Base-by-base conservation (phyloP, 257 asterid genomes). In the Penstemon eatonii region DNA sequence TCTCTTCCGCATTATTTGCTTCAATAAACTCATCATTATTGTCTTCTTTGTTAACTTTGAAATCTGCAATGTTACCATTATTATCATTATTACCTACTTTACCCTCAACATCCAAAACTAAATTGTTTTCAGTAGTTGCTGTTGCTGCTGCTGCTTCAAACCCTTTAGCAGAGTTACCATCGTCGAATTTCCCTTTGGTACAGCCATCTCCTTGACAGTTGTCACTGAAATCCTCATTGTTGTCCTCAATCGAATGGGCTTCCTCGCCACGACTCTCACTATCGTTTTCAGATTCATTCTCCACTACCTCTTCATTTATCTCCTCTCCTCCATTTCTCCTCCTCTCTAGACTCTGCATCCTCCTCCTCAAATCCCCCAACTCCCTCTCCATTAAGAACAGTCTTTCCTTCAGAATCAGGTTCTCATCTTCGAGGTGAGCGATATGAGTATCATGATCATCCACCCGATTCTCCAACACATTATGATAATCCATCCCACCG, bases 401-500 rank as follows among this genome's bases (percentile, higher is more conserved):
- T 62, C 95, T 83, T 73, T 89, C 95, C 86, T 89, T 89, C 83
- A 89, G 72, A 47, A 89, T 76, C 78, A 89, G 65, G 41, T 89
- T 89, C 73, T 89, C 96, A 33, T 89, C 96, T 81, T 89, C 96
- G 65, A 86, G 66, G 6, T 89, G 96, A 13, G 91, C 88, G 70
- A 89, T 89, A 65, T 89, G 94, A 50, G 83, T 73, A 65, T 89
- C 96, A 74, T 86, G 91, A 80, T 89, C 96, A 72, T 89, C 96
- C 36, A 89, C 90, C 2, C 96, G 82, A 69, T 87, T 89, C 75
- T 81, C 96, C 86, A 89, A 75, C 43, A 84, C 80, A 64, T 81
- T 89, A 46, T 75, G 86, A 59, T 78, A 81, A 9, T 86, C 94
- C 73, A 73, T 55, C 65, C 83, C 88, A 13, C 80, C 75, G 7